Percentiles rank a stretch among this genome's conserved stretches.
Conservation (phyloP, 345 rosid genomes). For the Abelmoschus esculentus region DNA sequence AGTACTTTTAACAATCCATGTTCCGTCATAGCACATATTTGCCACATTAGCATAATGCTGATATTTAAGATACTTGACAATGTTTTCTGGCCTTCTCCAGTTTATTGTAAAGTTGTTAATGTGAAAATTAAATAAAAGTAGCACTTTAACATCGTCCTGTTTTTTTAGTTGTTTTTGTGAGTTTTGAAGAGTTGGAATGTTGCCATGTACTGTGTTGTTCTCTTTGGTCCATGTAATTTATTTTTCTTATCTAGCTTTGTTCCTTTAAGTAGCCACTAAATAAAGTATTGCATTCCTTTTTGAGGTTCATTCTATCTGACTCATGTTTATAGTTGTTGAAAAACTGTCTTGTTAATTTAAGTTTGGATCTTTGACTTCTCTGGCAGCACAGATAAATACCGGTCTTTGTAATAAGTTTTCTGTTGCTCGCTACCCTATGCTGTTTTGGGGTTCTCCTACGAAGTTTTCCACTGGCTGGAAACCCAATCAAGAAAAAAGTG, state of each 20-base stretch:
- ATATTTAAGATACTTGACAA: not conserved
- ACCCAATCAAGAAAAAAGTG: conserved; percentile 58
- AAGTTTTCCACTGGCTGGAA: conserved; percentile 64
- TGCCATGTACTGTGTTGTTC: not conserved
- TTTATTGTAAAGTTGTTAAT: not conserved
- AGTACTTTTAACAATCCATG: not conserved
- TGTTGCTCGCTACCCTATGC: conserved; percentile 82
- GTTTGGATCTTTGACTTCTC: conserved; percentile 27
- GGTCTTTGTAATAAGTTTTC: conserved; percentile 85
- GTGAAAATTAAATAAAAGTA: not conserved
- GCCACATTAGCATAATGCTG: not conserved
- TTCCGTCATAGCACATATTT: not conserved
- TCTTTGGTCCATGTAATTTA: not conserved
- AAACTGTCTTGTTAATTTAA: conserved; percentile 21
- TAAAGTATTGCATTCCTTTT: not conserved
- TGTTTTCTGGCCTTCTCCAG: conserved; percentile 2
- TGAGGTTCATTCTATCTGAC: not conserved
- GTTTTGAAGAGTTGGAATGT: not conserved
- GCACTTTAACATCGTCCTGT: not conserved
- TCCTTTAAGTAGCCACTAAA: not conserved
- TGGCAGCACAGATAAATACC: conserved; percentile 88
- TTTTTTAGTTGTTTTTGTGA: not conserved
- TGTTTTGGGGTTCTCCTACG: conserved; percentile 72
- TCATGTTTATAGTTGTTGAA: not conserved
- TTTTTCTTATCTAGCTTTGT: not conserved